phyloP scores from a whole-genome alignment of 768 basidiomycete species.

The Calocybe cyanea region DNA sequence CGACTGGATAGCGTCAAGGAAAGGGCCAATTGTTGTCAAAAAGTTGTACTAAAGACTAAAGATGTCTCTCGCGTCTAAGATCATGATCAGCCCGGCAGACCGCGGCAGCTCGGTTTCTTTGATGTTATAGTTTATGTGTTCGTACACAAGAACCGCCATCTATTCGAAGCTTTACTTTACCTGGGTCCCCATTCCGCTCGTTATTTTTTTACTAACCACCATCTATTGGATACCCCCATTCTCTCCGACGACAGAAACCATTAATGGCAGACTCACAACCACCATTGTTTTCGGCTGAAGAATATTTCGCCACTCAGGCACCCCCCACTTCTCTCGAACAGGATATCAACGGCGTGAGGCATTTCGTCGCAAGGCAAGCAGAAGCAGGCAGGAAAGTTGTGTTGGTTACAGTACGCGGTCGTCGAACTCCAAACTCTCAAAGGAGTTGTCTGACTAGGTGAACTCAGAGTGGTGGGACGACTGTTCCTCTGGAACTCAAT shows the following conservation, averaged over 20 bases:
- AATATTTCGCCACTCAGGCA: conserved; percentile 86
- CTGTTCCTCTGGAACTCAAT: conserved; percentile 96
- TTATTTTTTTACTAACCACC: conserved; percentile 1
- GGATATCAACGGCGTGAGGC: conserved; percentile 58
- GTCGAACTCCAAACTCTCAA: conserved; percentile 1
- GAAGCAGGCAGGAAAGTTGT: conserved; percentile 73
- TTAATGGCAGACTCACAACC: conserved; percentile 20
- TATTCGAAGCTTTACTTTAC: background rate
- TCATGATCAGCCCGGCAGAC: no score
- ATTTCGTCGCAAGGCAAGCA: conserved; percentile 69
- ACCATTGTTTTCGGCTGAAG: conserved; percentile 75
- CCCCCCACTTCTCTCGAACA: conserved; percentile 71
- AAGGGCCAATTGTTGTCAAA: no score
- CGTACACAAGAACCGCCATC: no score
- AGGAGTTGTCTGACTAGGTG: conserved; percentile 4
- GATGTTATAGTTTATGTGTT: no score
- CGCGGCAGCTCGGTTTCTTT: no score
- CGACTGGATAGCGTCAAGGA: no score
- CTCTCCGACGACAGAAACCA: background rate
- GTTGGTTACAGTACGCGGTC: conserved; percentile 79
- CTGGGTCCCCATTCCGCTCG: conserved; percentile 1
- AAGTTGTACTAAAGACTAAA: no score
- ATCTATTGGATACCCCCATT: conserved; percentile 1
- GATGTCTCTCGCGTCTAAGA: no score
- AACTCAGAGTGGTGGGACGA: conserved; percentile 92